phyloP scores from a whole-genome alignment of 2,329 filamentous ascomycete species.

The Fusarium sp. region DNA sequence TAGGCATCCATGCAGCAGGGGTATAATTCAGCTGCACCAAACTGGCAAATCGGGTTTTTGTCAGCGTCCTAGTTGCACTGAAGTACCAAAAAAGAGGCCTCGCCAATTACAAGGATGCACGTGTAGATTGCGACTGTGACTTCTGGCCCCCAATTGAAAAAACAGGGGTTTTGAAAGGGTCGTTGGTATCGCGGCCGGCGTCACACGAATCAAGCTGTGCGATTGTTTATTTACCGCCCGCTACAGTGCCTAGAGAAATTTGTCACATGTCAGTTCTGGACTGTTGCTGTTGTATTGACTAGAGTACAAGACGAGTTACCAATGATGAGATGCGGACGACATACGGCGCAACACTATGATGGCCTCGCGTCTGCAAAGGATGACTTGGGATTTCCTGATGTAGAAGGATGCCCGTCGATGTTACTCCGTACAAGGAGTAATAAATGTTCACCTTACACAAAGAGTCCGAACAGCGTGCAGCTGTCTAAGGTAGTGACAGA shows the following conservation, averaged over 20 bases:
- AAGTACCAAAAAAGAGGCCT: conserved; percentile 15
- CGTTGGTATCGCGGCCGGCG: neutral
- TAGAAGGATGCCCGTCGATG: neutral
- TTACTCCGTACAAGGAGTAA: accelerated
- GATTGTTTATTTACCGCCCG: too few species aligned
- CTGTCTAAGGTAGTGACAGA: too few species aligned
- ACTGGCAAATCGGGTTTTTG: neutral
- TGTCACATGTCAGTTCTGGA: neutral
- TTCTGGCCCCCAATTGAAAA: neutral
- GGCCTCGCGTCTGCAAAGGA: neutral
- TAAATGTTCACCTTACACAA: accelerated
- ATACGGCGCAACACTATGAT: neutral
- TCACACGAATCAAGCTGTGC: neutral
- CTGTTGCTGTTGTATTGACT: accelerated
- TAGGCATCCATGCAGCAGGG: conserved; percentile 7
- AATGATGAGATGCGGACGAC: neutral
- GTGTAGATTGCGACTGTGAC: neutral
- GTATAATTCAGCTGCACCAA: neutral
- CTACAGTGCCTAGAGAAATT: accelerated
- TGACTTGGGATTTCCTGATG: neutral
- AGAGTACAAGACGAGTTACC: neutral
- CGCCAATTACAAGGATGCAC: neutral
- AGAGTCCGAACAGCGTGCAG: neutral
- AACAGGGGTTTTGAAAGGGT: neutral
- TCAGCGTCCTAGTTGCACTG: neutral